These are phyloP conservation scores for Colletotrichum horii DNA, from an alignment of 2,329 filamentous ascomycete genomes.

Conservation along the genomic window DNA sequence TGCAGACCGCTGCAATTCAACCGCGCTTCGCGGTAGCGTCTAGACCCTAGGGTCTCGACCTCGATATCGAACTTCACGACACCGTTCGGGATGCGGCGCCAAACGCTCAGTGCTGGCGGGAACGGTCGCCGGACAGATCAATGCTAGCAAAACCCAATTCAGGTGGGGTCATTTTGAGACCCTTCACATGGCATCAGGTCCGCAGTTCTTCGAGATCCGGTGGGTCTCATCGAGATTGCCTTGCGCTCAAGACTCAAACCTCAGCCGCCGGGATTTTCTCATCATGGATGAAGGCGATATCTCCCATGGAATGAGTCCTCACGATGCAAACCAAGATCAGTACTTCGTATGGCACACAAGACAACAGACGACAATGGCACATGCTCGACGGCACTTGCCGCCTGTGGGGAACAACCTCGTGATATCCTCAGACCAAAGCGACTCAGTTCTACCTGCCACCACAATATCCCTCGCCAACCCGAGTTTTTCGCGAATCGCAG, in stretches of 20 bases:
- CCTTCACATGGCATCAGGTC: neutral
- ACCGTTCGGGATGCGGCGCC: neutral
- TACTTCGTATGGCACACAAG: neutral
- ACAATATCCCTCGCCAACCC: neutral
- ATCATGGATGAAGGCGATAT: neutral
- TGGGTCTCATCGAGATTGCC: neutral
- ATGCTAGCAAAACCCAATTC: neutral
- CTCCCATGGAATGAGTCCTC: neutral
- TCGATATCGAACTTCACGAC: neutral
- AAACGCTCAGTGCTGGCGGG: neutral
- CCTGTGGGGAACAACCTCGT: neutral
- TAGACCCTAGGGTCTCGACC: neutral
- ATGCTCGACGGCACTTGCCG: neutral
- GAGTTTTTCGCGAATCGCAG: neutral
- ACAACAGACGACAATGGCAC: neutral
- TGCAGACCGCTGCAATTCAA: neutral
- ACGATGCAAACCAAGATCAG: neutral
- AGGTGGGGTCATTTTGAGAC: neutral
- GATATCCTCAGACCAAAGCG: neutral
- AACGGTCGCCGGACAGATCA: neutral
- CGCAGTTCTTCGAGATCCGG: neutral
- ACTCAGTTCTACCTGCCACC: neutral
- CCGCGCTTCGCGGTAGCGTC: conserved; percentile 1
- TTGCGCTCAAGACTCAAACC: neutral
- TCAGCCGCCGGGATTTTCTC: neutral